Base-by-base conservation (phyloP, 805 yeast species). In the Zygotorulaspora florentina region DNA sequence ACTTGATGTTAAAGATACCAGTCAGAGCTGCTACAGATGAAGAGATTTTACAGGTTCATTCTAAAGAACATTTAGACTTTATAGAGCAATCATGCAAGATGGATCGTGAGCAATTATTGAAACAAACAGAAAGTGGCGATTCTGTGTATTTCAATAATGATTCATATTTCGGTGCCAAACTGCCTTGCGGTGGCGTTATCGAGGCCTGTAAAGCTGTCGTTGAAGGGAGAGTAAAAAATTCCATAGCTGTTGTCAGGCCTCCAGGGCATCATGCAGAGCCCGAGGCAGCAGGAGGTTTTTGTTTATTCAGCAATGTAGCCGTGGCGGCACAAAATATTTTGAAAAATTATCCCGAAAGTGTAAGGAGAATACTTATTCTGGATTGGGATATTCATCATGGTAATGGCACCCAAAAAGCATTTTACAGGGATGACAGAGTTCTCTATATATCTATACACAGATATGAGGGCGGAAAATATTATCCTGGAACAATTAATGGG, bases 371-470 rank as follows among this genome's bases (percentile, higher is more conserved):
- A 33, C 79, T 88, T 46, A 82, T 93, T 48, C 60, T 90, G 17
- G 99, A 93, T 66, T 93, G 99, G 99, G 99, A 93, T 66, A 89
- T 93, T 39, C 99, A 93, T 67, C 99, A 93, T 65, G 99, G 99
- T 20, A 93, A 93, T 65, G 99, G 99, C 33, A 93, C 99, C 1
- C 99, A 93, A 66, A 84, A 85, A 62, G 88, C 95, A 2, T 93
- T 93, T 56, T 79, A 79, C 54, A 78, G 87, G 52, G 96, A 93
- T 61, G 95, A 95, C 23, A 72, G 95, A 45, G 97, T 93, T 8
- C 73, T 93, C 29, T 93, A 93, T 66, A 80, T 93, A 37, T 90
- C 98, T 0, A 68, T 91, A 26, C 99, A 93, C 67, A 78, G 99
- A 52, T 91, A 86, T 62, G 98, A 93, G 59, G 79, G 84, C 52